Evolutionary conservation across 2,329 filamentous ascomycete genomes (phyloP), one percentile per base, ranked within the genome.

Genomic region (Alternaria infectoria): DNA sequence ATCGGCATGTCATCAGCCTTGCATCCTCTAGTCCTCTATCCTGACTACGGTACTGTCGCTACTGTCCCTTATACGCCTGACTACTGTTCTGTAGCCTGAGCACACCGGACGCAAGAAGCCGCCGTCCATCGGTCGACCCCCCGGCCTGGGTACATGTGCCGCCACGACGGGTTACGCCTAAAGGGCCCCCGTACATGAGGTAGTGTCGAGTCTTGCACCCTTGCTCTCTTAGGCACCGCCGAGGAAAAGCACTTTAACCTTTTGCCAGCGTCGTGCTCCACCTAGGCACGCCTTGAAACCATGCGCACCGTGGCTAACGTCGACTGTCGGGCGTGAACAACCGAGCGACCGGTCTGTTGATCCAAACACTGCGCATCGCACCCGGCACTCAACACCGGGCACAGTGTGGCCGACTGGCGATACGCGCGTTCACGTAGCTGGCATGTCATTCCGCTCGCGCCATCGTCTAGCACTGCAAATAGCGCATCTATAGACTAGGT

Each of bases 211-310:
- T 62, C 62, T 65, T 56, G 46, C 40, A 65, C 50, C 47, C 70
- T 66, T 61, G 59, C 60, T 59, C 45, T 63, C 59, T 72, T 69
- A 72, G 72, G 61, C 73, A 66, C 45, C 67, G 71, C 69, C 71
- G 67, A 70, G 63, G 62, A 71, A 70, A 70, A 72, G 62, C 69
- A 76, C 66, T 58, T 57, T 59, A 60, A 49, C 54, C 56, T 65
- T 59, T 65, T 55, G 60, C 63, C 59, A 64, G 51, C 55, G 46
- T 57, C 63, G 62, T 71, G 69, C 65, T 64, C 68, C 65, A 64
- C 68, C 62, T 62, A 59, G 9, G 67, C 61, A 59, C 64, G 66
- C 70, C 66, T 73, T 76, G 76, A 78, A 77, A 78, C 76, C 69
- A 68, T 67, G 64, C 64, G 66, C 61, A 67, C 36, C 56, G 50